Evolutionary conservation across 2,329 filamentous ascomycete species (phyloP).

Genomic region (Reticulascus tulasneorum): DNA sequence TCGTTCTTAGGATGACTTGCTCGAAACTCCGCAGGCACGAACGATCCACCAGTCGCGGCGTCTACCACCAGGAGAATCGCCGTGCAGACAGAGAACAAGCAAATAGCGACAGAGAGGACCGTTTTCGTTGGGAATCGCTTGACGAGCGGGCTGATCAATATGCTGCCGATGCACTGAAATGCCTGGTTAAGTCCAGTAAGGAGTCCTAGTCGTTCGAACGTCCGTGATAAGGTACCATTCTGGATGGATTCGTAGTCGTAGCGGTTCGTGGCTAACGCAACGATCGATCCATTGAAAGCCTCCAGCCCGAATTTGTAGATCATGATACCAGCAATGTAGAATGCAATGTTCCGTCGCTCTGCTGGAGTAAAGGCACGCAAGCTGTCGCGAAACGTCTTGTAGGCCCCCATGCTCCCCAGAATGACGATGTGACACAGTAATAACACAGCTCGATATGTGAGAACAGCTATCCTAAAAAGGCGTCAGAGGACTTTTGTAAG

Average conservation of each 20-base stretch:
- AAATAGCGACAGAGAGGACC: conserved; percentile 37
- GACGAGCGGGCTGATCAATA: conserved; percentile 46
- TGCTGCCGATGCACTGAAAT: conserved; percentile 46
- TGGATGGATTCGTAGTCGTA: conserved; percentile 29
- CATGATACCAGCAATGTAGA: conserved; percentile 47
- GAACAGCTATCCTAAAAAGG: too few relatives aligned
- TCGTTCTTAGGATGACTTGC: conserved; percentile 28
- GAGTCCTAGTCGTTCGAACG: conserved; percentile 42
- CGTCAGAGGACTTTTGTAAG: too few relatives aligned
- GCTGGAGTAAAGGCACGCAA: conserved; percentile 18
- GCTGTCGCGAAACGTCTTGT: background rate
- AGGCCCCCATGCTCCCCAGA: background rate
- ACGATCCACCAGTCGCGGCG: conserved; percentile 41
- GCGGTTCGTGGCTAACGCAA: conserved; percentile 43
- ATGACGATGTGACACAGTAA: too few relatives aligned
- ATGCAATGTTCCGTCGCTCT: conserved; percentile 40
- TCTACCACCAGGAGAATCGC: conserved; percentile 44
- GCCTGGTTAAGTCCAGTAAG: conserved; percentile 46
- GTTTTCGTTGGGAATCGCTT: conserved; percentile 42
- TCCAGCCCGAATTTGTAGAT: conserved; percentile 49
- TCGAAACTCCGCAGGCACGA: conserved; percentile 24
- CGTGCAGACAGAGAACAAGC: conserved; percentile 42
- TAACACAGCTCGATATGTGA: too few relatives aligned
- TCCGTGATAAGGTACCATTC: conserved; percentile 16
- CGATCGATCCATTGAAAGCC: conserved; percentile 47